Evolutionary conservation across 768 basidiomycete genomes (phyloP).

Genomic region (Leucocoprinus birnbaumii): DNA sequence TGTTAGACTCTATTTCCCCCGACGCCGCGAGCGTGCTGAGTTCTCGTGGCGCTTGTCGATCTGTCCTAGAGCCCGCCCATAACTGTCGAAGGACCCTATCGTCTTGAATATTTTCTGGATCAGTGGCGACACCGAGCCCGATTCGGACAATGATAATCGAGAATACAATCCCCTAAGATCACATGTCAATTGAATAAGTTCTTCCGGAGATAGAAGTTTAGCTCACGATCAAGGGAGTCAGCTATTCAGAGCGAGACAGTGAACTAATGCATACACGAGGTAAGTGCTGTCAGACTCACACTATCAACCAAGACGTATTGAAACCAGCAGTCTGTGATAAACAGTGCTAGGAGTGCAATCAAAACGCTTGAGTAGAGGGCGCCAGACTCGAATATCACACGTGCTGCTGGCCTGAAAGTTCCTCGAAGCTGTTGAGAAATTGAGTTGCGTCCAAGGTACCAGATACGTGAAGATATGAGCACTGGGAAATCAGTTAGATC

Average conservation of each 20-base stretch:
- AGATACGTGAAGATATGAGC: conserved; percentile 31
- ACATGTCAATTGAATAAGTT: not conserved
- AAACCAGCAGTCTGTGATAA: conserved; percentile 29
- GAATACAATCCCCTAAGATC: not conserved
- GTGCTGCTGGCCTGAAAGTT: conserved; percentile 27
- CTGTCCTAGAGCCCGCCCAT: not conserved
- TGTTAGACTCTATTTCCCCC: not conserved
- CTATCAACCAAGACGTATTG: conserved; percentile 34
- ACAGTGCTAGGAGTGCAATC: conserved; percentile 27
- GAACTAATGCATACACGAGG: not conserved
- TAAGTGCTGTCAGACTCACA: conserved; percentile 18
- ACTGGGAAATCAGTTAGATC: conserved; percentile 10
- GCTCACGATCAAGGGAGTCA: too few species aligned
- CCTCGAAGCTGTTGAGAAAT: conserved; percentile 17
- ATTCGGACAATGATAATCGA: not conserved
- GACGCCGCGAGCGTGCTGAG: not conserved
- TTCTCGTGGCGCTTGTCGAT: not conserved
- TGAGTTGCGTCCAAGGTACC: conserved; percentile 19
- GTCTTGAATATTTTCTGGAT: not conserved
- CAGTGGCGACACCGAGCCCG: not conserved
- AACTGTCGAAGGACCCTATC: too few species aligned
- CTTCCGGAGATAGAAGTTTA: not conserved
- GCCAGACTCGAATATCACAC: conserved; percentile 34
- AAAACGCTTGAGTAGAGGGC: conserved; percentile 33
- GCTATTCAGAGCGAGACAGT: not conserved